Evolutionary conservation across 345 rosid genomes (phyloP).

Genomic region (Cochlearia excelsa): DNA sequence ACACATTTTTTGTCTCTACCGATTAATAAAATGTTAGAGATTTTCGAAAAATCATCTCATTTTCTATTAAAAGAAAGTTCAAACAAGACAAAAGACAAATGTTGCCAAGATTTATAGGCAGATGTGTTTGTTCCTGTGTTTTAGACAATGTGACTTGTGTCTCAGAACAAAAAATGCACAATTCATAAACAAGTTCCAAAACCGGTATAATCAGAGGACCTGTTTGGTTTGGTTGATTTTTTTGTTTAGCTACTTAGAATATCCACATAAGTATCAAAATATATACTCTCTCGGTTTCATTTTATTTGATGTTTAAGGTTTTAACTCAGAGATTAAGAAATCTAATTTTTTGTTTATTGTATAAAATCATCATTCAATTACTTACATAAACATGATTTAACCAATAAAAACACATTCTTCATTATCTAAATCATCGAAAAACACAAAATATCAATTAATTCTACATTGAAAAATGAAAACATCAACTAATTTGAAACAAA

Average conservation of each 20-base stretch:
- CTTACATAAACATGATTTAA: too few relatives aligned
- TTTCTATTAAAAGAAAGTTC: background rate
- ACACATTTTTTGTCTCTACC: conserved; percentile 6
- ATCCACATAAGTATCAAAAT: conserved; percentile 22
- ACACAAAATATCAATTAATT: too few relatives aligned
- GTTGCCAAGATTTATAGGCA: background rate
- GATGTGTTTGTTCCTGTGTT: conserved; percentile 1
- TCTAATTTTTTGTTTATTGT: too few relatives aligned
- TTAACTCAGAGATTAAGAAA: too few relatives aligned
- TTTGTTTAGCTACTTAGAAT: background rate
- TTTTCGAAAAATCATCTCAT: conserved; percentile 14
- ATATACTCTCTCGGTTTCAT: too few relatives aligned
- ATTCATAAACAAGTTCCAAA: background rate
- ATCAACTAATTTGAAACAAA: too few relatives aligned
- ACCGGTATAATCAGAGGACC: conserved; percentile 7
- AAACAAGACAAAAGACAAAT: background rate
- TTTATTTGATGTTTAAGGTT: too few relatives aligned
- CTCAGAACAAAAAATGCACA: background rate
- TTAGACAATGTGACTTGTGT: background rate
- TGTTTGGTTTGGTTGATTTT: background rate
- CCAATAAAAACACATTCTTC: too few relatives aligned
- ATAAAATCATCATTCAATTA: too few relatives aligned
- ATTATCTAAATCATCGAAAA: too few relatives aligned
- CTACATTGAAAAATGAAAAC: too few relatives aligned
- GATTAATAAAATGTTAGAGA: conserved; percentile 20